These are phyloP conservation scores for Lactuca saligna DNA, from an alignment of 129 eudicot genomes.

Conservation along the genomic window DNA sequence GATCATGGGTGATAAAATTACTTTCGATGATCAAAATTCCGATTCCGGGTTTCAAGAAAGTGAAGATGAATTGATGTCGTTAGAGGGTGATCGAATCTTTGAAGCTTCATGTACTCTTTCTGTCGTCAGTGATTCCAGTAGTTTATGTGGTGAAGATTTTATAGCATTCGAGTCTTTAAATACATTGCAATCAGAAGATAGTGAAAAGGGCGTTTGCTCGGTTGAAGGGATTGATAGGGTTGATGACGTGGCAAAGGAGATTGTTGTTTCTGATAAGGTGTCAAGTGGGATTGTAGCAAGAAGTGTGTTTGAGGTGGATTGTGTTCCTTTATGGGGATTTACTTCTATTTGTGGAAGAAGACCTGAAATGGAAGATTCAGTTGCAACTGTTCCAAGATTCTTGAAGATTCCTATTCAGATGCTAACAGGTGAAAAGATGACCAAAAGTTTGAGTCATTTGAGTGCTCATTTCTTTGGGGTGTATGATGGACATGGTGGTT, in stretches of 20 bases:
- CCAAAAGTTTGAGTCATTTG: not conserved
- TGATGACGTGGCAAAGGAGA: slow-evolving; percentile 30
- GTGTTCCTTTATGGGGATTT: not conserved
- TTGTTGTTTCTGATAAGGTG: slow-evolving; percentile 38
- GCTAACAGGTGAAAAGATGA: not conserved
- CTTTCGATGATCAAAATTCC: slow-evolving; percentile 32
- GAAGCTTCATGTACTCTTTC: slow-evolving; percentile 61
- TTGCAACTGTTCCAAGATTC: not conserved
- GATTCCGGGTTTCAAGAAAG: slow-evolving; percentile 50
- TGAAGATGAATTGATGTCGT: slow-evolving; percentile 58
- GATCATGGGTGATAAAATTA: slow-evolving; percentile 44
- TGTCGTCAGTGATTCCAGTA: slow-evolving; percentile 70
- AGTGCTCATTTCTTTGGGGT: not conserved
- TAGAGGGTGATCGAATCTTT: slow-evolving; percentile 60
- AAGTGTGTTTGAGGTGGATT: slow-evolving; percentile 47
- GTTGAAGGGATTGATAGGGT: slow-evolving; percentile 37
- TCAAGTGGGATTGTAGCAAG: slow-evolving; percentile 37
- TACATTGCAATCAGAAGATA: slow-evolving; percentile 34
- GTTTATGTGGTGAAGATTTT: slow-evolving; percentile 72
- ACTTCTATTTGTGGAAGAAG: not conserved
- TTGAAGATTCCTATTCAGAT: not conserved
- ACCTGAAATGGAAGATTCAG: not conserved
- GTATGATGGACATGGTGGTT: not conserved
- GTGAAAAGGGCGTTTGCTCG: slow-evolving; percentile 28
- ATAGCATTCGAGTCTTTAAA: slow-evolving; percentile 42